Conservation (phyloP, 2,329 filamentous ascomycete species). For the Neonectria faginata region DNA sequence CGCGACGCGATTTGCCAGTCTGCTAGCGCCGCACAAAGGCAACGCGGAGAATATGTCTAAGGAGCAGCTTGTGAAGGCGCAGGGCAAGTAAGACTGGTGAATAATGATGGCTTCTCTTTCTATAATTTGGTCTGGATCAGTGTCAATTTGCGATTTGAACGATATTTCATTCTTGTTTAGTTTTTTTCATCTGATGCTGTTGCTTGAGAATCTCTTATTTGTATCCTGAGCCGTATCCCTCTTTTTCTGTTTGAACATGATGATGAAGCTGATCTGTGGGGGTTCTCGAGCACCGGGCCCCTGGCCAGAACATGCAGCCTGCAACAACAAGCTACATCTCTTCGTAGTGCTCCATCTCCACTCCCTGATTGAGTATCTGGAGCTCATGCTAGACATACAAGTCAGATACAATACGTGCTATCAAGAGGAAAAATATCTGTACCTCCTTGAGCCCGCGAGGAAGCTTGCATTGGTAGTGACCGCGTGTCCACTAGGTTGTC, state of each 20-base stretch:
- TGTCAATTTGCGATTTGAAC: no score
- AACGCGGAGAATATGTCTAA: not conserved
- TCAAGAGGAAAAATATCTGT: not conserved
- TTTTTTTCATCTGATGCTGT: no score
- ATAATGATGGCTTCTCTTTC: no score
- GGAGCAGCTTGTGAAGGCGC: no score
- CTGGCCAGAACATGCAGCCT: not conserved
- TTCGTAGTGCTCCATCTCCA: not conserved
- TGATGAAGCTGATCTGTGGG: no score
- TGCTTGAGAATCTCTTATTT: no score
- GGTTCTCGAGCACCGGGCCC: not conserved
- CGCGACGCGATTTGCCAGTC: no score
- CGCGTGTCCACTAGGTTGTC: constrained; percentile 2
- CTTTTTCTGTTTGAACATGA: no score
- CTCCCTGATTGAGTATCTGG: not conserved
- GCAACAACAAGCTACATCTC: not conserved
- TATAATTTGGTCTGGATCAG: no score
- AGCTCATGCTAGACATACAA: not conserved
- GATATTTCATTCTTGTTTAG: no score
- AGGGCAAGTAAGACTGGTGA: no score
- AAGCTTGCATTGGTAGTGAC: constrained; percentile 3
- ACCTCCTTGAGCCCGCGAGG: constrained; percentile 5
- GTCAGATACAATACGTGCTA: not conserved
- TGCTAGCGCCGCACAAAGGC: not conserved
- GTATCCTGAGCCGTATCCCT: no score